Conservation (phyloP, 352 stramenopile species). For the Phytopythium chamaehyphon region DNA sequence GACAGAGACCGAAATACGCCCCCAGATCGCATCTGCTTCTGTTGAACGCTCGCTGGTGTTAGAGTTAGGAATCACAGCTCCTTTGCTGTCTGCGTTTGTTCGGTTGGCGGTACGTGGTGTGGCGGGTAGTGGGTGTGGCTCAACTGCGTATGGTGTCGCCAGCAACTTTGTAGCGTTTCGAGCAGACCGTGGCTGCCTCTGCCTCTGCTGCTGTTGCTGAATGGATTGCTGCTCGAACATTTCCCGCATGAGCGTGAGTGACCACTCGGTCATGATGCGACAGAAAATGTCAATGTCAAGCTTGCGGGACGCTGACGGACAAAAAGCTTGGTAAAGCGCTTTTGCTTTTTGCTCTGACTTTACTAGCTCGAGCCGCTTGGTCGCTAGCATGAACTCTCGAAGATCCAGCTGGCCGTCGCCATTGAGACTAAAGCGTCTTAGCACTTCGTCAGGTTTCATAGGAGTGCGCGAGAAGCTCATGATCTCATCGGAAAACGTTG, state of each 20-base stretch:
- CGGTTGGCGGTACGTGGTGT: neutral
- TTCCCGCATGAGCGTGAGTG: slow-evolving; percentile 45
- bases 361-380: slow-evolving; percentile 68
- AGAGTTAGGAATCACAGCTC: neutral
- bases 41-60: slow-evolving; percentile 1
- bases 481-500: slow-evolving; percentile 60
- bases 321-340: slow-evolving; percentile 68
- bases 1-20: slow-evolving; percentile 48
- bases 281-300: slow-evolving; percentile 80
- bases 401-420: slow-evolving; percentile 69
- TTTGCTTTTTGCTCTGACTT: slow-evolving; percentile 12
- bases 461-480: slow-evolving; percentile 50
- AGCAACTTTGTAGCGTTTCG: slow-evolving; percentile 10
- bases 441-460: slow-evolving; percentile 65
- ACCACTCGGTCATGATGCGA: slow-evolving; percentile 79
- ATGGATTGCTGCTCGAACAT: slow-evolving; percentile 27
- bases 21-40: slow-evolving; percentile 54
- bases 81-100: neutral
- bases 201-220: slow-evolving; percentile 9
- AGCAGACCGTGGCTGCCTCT: slow-evolving; percentile 1
- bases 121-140: neutral
- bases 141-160: slow-evolving; percentile 49
- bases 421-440: slow-evolving; percentile 74
- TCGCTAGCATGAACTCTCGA: slow-evolving; percentile 67
- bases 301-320: slow-evolving; percentile 56